Conservation (phyloP, 1,284 basidiomycete genomes). For the Microbotryomycetes sp. region DNA sequence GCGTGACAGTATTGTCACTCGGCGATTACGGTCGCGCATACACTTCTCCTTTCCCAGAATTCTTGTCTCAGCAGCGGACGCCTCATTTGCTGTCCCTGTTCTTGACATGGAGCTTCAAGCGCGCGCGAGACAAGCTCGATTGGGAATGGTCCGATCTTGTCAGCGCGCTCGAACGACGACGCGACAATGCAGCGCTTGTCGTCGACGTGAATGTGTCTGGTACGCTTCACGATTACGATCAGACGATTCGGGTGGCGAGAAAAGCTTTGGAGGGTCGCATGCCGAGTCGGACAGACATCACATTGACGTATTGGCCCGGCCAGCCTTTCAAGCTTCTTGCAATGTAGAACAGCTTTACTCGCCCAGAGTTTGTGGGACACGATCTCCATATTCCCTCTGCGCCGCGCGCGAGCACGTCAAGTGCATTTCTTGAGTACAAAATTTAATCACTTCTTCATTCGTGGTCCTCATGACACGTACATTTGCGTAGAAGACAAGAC, state of each 20-base stretch:
- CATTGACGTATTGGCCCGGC: not conserved
- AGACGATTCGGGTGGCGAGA: not conserved
- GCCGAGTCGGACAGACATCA: not conserved
- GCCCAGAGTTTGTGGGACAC: too few species aligned
- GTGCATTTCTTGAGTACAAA: too few species aligned
- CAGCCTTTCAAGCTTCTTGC: not conserved
- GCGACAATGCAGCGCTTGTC: not conserved
- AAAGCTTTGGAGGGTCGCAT: not conserved
- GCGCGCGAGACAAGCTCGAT: not conserved
- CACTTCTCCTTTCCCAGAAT: not conserved
- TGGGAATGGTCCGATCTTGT: not conserved
- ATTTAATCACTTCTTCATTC: too few species aligned
- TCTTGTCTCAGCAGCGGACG: not conserved
- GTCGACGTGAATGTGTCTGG: not conserved
- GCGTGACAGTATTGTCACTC: not conserved
- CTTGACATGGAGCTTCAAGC: not conserved
- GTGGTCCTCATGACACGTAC: too few species aligned
- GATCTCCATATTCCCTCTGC: too few species aligned
- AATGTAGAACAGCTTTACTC: too few species aligned
- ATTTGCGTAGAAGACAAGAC: too few species aligned
- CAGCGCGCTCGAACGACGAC: not conserved
- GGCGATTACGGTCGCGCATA: not conserved
- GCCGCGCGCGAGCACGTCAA: too few species aligned
- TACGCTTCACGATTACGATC: not conserved
- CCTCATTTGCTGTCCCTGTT: not conserved